Base-by-base conservation (phyloP, 2,329 filamentous ascomycete species). In the Trichocomaceae sp. region DNA sequence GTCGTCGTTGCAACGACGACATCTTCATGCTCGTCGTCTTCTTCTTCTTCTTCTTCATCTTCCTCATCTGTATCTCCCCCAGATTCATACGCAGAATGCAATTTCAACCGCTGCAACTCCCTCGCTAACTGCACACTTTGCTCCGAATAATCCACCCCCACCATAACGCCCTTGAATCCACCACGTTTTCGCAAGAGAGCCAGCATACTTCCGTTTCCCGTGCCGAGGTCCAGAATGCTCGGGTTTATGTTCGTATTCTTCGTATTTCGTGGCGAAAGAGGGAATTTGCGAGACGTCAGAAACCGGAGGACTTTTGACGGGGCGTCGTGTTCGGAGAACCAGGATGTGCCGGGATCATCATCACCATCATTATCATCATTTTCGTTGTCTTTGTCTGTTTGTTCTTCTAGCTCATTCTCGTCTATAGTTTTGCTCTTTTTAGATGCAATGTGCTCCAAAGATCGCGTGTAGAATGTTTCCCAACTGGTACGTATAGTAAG, bases 261-360 rank as follows among this genome's bases (percentile, higher is more conserved):
- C 58, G 31, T 17, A 60, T 70, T 67, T 31, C 62, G 62, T 20
- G 73, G 72, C 31, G 74, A 65, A 4, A 75, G 63, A 59, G 82
- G 67, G 26, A 77, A 72, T 1, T 71, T 71, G 13, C 75, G 70
- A 3, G 76, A 72, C 3, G 76, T 76, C 7, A 95, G 80, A 68
- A 86, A 90, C 9, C 76, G 70, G 22, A 95, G 72, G 57, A 95
- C 83, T 66, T 91, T 91, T 59, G 84, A 79, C 66, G 96, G 89
- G 58, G 93, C 93, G 66, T 87, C 84, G 31, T 90, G 88, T 74
- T 97, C 93, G 69, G 90, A 87, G 79, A 99, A 99, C 93, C 93
- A 99, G 64, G 93, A 84, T 29, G 90, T 95, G 61, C 92, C 92
- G 57, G 86, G 86, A 76, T 76, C 72, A 10, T 96, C 88, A 9